These are phyloP conservation scores for Echites panduratus DNA, from an alignment of 257 asterid genomes.

Conservation along the genomic window DNA sequence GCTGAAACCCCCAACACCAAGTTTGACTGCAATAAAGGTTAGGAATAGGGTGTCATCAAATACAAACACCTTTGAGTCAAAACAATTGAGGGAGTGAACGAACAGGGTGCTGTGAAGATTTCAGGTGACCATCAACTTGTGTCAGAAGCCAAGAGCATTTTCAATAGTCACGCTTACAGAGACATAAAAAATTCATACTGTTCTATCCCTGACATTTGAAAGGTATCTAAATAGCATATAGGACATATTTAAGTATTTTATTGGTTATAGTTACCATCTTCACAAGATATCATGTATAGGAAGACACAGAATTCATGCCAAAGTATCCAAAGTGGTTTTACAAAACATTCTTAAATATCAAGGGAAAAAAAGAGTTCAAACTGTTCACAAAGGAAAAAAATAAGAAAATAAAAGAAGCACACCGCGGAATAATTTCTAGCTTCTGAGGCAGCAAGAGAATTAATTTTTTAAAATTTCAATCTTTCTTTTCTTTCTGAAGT, in stretches of 20 bases:
- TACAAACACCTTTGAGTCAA: neutral
- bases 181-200: neutral
- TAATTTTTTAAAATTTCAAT: neutral
- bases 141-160: neutral
- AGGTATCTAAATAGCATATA: neutral
- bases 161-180: neutral
- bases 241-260: neutral
- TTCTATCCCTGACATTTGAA: neutral
- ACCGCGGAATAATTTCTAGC: neutral
- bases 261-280: neutral
- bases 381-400: neutral
- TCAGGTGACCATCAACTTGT: neutral
- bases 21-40: slow-evolving; percentile 49
- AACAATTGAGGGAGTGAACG: neutral
- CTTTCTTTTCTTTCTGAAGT: neutral
- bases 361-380: neutral
- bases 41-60: neutral
- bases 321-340: neutral
- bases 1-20: slow-evolving; percentile 89
- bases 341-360: neutral
- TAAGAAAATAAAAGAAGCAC: too few relatives aligned
- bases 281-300: neutral
- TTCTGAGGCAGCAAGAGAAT: neutral
- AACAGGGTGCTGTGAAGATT: neutral
- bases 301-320: neutral